Conservation (phyloP, 805 yeast genomes). For the Pichia paraexigua region DNA sequence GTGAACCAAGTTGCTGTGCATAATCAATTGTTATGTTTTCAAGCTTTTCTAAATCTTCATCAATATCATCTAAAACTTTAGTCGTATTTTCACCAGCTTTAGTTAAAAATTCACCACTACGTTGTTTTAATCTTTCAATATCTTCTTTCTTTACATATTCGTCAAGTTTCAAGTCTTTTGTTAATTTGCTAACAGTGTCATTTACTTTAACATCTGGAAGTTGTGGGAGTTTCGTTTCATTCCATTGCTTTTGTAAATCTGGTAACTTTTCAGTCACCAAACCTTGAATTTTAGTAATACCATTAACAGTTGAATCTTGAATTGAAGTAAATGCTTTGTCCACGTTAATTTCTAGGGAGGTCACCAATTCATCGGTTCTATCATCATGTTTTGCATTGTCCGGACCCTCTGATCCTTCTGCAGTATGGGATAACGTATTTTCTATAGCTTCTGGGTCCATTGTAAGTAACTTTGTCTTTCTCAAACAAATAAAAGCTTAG, state of each 20-base stretch:
- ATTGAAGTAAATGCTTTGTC: slow-evolving; percentile 35
- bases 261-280: slow-evolving; percentile 21
- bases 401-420: slow-evolving; percentile 4
- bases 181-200: slow-evolving; percentile 5
- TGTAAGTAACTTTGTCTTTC: not conserved
- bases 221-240: slow-evolving; percentile 13
- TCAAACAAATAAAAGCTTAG: not conserved
- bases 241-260: slow-evolving; percentile 25
- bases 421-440: not conserved
- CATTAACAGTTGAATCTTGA: slow-evolving; percentile 34
- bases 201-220: slow-evolving; percentile 7
- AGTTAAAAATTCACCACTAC: slow-evolving; percentile 20
- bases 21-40: slow-evolving; percentile 64
- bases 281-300: slow-evolving; percentile 26
- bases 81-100: slow-evolving; percentile 41
- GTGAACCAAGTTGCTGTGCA: slow-evolving; percentile 47
- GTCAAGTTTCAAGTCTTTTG: slow-evolving; percentile 13
- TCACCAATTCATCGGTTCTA: slow-evolving; percentile 50
- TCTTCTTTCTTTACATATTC: slow-evolving; percentile 15
- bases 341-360: slow-evolving; percentile 39
- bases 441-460: slow-evolving; percentile 11
- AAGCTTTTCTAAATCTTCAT: slow-evolving; percentile 61
- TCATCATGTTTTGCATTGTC: slow-evolving; percentile 20
- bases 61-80: slow-evolving; percentile 60
- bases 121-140: slow-evolving; percentile 19